phyloP scores from a whole-genome alignment of 1,284 basidiomycete species.

The Schizopora paradoxa region DNA sequence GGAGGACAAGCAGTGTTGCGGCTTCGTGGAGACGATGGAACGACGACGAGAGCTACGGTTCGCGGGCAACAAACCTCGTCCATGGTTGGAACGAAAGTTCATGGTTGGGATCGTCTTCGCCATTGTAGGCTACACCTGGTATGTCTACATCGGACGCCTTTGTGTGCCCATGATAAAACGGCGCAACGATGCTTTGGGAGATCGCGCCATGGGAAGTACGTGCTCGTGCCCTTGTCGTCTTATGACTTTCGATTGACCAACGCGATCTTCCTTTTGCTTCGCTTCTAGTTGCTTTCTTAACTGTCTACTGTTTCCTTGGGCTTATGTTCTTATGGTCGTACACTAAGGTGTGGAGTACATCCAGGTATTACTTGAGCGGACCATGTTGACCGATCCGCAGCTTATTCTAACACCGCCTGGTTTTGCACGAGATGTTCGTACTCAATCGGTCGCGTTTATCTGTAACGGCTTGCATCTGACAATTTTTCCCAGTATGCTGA shows the following conservation, averaged over 20 bases:
- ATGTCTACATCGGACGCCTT: slow-evolving; percentile 67
- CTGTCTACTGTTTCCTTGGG: slow-evolving; percentile 53
- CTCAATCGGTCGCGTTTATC: background rate
- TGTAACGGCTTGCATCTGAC: background rate
- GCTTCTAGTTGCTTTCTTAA: slow-evolving; percentile 49
- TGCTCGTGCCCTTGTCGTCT: slow-evolving; percentile 19
- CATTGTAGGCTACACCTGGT: slow-evolving; percentile 56
- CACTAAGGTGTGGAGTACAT: slow-evolving; percentile 41
- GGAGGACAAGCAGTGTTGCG: no score
- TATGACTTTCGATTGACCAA: slow-evolving; percentile 7
- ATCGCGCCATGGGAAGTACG: slow-evolving; percentile 53
- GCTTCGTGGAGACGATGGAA: slow-evolving; percentile 7
- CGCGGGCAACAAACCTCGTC: slow-evolving; percentile 41
- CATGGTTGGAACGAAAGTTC: slow-evolving; percentile 60
- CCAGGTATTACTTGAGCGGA: background rate
- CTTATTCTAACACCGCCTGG: slow-evolving; percentile 63
- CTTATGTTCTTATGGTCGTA: slow-evolving; percentile 75
- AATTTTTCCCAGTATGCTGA: background rate
- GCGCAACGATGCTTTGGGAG: slow-evolving; percentile 36
- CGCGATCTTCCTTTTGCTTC: background rate
- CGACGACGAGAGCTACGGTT: slow-evolving; percentile 29
- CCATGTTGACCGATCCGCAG: slow-evolving; percentile 22
- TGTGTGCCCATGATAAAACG: slow-evolving; percentile 58
- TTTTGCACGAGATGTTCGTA: slow-evolving; percentile 56
- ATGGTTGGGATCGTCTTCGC: slow-evolving; percentile 46